A percentile compares a stretch with the other conserved stretches of the same genome.
phyloP scores from a whole-genome alignment of 257 asterid species.

The Plantago ovata region DNA sequence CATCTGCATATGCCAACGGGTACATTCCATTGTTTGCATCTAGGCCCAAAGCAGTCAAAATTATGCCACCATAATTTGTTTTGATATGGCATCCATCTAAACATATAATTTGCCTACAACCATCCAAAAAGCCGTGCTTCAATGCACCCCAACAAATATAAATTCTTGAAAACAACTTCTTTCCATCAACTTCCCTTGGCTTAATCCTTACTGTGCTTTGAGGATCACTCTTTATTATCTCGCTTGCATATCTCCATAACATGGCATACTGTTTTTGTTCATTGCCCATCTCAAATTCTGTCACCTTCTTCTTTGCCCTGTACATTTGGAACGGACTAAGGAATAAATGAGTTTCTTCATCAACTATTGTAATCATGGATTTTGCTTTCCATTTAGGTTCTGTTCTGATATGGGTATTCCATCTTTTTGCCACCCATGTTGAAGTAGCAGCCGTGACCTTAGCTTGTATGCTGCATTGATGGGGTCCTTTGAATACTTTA shows the following conservation, averaged over 20 bases:
- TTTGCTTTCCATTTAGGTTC: background rate
- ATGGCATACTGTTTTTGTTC: background rate
- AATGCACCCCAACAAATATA: conserved; percentile 6
- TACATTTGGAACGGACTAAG: background rate
- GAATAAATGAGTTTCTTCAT: background rate
- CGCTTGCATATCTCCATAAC: background rate
- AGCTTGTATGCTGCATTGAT: background rate
- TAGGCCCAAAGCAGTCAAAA: background rate
- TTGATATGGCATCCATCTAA: background rate
- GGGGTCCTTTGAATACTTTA: background rate
- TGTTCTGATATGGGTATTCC: background rate
- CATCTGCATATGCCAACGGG: conserved; percentile 9
- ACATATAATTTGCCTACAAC: background rate
- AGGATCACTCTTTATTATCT: background rate
- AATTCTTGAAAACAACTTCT: background rate
- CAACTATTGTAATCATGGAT: background rate
- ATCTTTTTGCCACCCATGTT: background rate
- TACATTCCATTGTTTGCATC: conserved; percentile 8
- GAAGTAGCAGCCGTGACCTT: background rate
- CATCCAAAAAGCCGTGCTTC: background rate
- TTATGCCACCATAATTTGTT: background rate
- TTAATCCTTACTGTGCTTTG: conserved; percentile 5
- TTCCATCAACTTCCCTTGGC: background rate
- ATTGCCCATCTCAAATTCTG: background rate
- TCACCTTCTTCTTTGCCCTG: background rate